Base-by-base conservation (phyloP, 208 protist genomes). In the Trypanosoma conorhini region DNA sequence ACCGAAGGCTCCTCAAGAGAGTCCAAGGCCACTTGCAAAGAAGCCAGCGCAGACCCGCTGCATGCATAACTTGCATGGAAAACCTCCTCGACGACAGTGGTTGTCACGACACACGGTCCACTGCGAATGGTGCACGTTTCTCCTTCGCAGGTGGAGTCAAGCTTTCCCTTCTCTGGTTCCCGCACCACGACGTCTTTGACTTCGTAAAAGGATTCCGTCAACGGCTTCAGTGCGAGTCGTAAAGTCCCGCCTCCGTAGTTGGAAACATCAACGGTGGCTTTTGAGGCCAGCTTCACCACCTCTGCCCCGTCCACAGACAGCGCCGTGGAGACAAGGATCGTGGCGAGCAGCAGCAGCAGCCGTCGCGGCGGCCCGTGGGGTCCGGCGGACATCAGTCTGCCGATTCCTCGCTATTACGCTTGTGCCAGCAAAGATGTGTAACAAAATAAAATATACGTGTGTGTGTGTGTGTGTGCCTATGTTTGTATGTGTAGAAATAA, bases 221-320 rank as follows among this genome's bases (percentile, higher is more conserved):
- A 62, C 60, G 82, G 75, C 52, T 78, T 82, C 24, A 79, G 55
- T n/a, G 67, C 74, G 30, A 87, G 57, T 5, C 85, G 81, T 30
- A 92, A 52, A 52, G 81, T 52, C 30, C 79, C 79, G 22, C 72
- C 63, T 1, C 73, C 57, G 73, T 86, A 87, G 1, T 70, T 58
- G 10, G 74, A 70, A 38, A 72, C 79, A 22, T 79, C 60, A 58
- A 84, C 57, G 61, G 17, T 61, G 67, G 40, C 24, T 9, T 76
- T 70, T 17, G 42, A 59, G 58, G 50, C 44, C 19, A 78, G 24
- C 31, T 65, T 76, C 26, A 60, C n/a, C 35, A 70, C 35, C 51
- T 85, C 67, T n/a, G 44, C 51, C 17, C 64, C 46, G 28, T 15
- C 51, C 44, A 55, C 62, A 54, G 46, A 33, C 1, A 26, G 4